These are phyloP conservation scores for Biscutella auriculata DNA, from an alignment of 441 rosid genomes.

Conservation along the genomic window DNA sequence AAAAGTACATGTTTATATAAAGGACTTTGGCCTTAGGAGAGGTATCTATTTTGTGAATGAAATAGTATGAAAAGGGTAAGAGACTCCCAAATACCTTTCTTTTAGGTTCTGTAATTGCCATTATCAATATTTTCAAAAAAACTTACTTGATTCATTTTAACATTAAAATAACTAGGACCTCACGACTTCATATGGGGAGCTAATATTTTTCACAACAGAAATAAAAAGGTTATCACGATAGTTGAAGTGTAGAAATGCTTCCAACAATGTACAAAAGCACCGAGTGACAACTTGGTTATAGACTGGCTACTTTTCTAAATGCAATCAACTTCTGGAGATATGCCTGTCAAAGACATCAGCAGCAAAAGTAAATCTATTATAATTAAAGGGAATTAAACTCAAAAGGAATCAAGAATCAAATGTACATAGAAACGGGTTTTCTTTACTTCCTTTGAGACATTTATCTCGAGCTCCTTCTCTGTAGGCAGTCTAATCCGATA, in stretches of 20 bases:
- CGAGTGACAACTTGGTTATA: constrained; percentile 61
- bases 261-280: constrained; percentile 69
- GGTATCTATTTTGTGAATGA: too few species aligned
- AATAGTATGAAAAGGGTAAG: too few species aligned
- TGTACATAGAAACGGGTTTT: constrained; percentile 62
- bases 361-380: neutral
- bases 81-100: too few species aligned
- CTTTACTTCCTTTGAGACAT: constrained; percentile 86
- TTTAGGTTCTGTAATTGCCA: too few species aligned
- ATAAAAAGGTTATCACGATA: constrained; percentile 59
- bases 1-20: too few species aligned
- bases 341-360: constrained; percentile 34
- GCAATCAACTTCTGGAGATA: constrained; percentile 59
- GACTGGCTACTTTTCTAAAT: constrained; percentile 39
- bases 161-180: constrained; percentile 38
- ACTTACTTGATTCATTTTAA: too few species aligned
- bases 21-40: too few species aligned
- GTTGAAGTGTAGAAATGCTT: constrained; percentile 85
- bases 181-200: constrained; percentile 65
- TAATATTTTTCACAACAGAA: constrained; percentile 52
- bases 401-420: neutral
- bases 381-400: neutral
- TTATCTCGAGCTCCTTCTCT: constrained; percentile 94
- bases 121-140: too few species aligned
- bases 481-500: constrained; percentile 95